Base-by-base conservation (phyloP, 2,329 filamentous ascomycete species). In the Stylonectria norvegica region DNA sequence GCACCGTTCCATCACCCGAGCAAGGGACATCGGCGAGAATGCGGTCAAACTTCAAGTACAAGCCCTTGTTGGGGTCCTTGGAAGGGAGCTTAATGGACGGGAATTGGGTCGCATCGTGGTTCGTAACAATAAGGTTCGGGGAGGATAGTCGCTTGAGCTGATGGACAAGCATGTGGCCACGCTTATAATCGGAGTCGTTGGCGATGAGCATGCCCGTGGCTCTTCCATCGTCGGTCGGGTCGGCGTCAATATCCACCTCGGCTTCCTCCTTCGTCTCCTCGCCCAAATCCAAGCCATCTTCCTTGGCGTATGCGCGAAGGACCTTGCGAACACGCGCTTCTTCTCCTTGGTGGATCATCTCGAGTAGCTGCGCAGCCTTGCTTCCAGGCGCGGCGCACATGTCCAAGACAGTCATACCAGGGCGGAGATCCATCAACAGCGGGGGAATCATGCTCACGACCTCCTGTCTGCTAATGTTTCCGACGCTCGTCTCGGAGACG, bases 401-500 rank as follows among this genome's bases (percentile, higher is more conserved):
- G 65, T 98, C 93, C 55, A 98, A 71, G 8, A 96, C 90, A 2
- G 85, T 86, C 84, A 96, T 95, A 38, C 90, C 88, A 4, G 93
- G 90, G 54, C 81, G 81, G 36, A 97, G 76, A 58, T 97, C 90
- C 73, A 98, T 86, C 56, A 97, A 75, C 55, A 97, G 77, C 18
- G 93, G 93, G 18, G 93, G 93, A 48, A 98, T 97, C 93, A 98
- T 98, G 71, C 89, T 95, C 59, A 98, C 93, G 31, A 95, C 85
- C 70, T 98, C 93, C 67, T 98, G 93, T 57, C 93, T 82, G 67
- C 87, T 95, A 58, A 98, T 97, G 65, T 97, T 98, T 57, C 93
- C 93, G 16, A 97, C 89, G 41, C 86, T 89, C 4, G 93, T 96
- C 74, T 98, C 93, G 37, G 91, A 94, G 35, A 98, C 93, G 36